Percentiles rank a stretch among this genome's conserved stretches.
These are phyloP conservation scores for Powellomyces hirtus DNA, from an alignment of 192 early-diverging fungal genomes.

Conservation along the genomic window DNA sequence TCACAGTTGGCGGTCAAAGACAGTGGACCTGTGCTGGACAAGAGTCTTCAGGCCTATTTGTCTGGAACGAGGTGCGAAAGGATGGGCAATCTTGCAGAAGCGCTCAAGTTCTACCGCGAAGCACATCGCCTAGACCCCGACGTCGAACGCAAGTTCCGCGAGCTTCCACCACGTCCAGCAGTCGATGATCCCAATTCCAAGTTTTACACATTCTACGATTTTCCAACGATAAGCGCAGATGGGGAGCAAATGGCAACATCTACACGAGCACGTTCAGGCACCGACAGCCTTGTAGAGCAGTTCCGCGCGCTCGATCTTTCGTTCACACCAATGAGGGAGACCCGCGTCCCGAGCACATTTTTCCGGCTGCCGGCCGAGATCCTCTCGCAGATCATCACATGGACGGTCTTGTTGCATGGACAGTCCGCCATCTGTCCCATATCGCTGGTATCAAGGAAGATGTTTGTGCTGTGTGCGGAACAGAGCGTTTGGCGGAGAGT, in stretches of 20 bases:
- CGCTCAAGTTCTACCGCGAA: constrained; percentile 11
- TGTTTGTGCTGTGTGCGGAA: constrained; percentile 6
- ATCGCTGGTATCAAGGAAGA: constrained; percentile 17
- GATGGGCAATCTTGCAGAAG: constrained; percentile 25
- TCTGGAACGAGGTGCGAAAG: not conserved
- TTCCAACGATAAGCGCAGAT: not conserved
- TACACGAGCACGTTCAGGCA: not conserved
- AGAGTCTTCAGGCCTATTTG: not conserved
- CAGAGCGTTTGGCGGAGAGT: constrained; percentile 20
- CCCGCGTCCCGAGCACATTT: not conserved
- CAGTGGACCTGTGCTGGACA: too few species aligned
- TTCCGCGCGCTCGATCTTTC: not conserved
- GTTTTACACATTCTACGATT: constrained; percentile 23
- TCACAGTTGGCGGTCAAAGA: too few species aligned
- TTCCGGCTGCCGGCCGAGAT: constrained; percentile 9
- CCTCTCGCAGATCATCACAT: constrained; percentile 16
- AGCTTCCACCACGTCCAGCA: not conserved
- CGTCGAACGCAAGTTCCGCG: constrained; percentile 19
- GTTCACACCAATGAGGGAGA: not conserved
- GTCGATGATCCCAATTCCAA: constrained; percentile 10
- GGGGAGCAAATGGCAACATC: not conserved
- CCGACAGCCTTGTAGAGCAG: not conserved
- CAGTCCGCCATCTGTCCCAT: not conserved
- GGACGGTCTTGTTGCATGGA: constrained; percentile 13
- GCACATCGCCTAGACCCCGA: constrained; percentile 12